Base-by-base conservation (phyloP, 768 basidiomycete genomes). In the Rhizopogon sp. region DNA sequence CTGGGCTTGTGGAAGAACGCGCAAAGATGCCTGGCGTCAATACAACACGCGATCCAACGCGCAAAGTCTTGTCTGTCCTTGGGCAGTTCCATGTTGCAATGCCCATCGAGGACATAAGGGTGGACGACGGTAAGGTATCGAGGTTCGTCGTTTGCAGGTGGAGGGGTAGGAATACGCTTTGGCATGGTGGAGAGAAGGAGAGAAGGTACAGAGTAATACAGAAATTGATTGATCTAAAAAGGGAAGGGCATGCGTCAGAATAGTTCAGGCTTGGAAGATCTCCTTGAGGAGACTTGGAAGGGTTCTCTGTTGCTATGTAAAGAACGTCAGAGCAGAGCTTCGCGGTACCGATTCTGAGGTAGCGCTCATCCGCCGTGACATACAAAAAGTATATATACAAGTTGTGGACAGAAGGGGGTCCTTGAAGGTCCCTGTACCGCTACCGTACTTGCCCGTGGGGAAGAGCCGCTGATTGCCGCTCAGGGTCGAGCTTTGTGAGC, bases 1-100 rank as follows among this genome's bases (percentile, higher is more conserved):
- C 67, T 63, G 0, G 78, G 78, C 52, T 77, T 78, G 62, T 78
- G 68, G 45, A 70, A 79, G 51, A 79, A 64, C 1, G 77, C 69
- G 20, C 69, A 67, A 35, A 79, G 61, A 6, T 67, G 58, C 1
- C 68, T 54, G 43, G 68, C 64, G 22, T 70, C 67, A 41, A 72
- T 68, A 58, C 72, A 72, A 41, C 71, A 74, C 0, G 74, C 76
- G 13, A 79, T 62, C 79, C 78, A 79, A 25, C 64, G 64, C 3
- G 72, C 74, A 49, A 76, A 73, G 35, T 70, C 66, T 39, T 66
- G 59, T 35, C 70, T 66, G 37, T 79, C 78, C 5, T 57, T 64
- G 40, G 59, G 63, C 0, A 74, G 51, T 31, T 74, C 72, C 72
- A 79, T 70, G 52, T 77, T 72, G 28, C 75, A 72, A 14, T 73